Percentiles rank a stretch among this genome's conserved stretches.
phyloP scores from a whole-genome alignment of 208 protist species.

The Acanthamoeba royreba region DNA sequence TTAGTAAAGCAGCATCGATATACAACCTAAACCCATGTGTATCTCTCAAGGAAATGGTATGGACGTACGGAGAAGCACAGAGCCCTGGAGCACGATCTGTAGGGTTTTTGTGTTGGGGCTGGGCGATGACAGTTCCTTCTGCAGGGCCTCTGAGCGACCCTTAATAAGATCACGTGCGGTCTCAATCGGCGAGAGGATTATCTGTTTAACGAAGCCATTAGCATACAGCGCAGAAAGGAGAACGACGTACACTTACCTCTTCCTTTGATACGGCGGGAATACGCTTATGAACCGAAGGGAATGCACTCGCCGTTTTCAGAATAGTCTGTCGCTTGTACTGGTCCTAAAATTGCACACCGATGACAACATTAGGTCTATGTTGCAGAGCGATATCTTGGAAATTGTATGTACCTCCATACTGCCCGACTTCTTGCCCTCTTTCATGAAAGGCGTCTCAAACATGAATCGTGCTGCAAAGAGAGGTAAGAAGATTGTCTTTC shows the following conservation, averaged over 20 bases:
- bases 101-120: conserved; percentile 37
- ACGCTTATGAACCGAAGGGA: conserved; percentile 23
- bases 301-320: neutral
- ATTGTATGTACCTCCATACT: neutral
- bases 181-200: conserved; percentile 1
- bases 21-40: too few species aligned
- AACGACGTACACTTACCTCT: neutral
- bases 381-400: too few species aligned
- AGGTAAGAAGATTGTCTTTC: neutral
- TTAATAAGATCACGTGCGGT: neutral
- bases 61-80: neutral
- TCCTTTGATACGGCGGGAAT: neutral
- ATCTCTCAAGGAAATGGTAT: neutral
- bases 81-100: conserved; percentile 23
- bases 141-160: neutral
- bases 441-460: conserved; percentile 34
- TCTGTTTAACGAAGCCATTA: neutral
- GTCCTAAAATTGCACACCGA: neutral
- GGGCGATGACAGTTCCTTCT: neutral
- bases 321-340: conserved; percentile 28
- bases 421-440: conserved; percentile 9
- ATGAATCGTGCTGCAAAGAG: neutral
- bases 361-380: too few species aligned
- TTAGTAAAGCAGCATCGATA: too few species aligned
- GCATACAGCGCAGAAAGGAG: neutral